Percentiles rank a stretch among this genome's conserved stretches.
phyloP scores from a whole-genome alignment of 2,329 filamentous ascomycete genomes.

The Trichoderma oligosporum region DNA sequence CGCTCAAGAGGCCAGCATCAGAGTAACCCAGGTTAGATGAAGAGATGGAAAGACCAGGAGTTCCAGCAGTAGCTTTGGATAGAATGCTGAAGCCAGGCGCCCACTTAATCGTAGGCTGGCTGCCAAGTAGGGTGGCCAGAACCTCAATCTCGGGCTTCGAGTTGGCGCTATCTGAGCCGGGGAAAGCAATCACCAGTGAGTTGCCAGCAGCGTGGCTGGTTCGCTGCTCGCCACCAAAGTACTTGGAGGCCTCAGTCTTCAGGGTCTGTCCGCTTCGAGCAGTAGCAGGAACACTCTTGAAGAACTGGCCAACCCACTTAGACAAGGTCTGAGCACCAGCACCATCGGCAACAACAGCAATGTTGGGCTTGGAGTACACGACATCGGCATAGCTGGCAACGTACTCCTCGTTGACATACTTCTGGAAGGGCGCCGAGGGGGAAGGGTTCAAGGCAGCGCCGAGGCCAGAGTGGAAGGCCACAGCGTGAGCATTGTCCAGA shows the following conservation, averaged over 20 bases:
- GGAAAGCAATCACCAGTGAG: constrained; percentile 86
- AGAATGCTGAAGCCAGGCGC: constrained; percentile 87
- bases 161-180: constrained; percentile 73
- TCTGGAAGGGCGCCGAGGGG: constrained; percentile 65
- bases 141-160: constrained; percentile 90
- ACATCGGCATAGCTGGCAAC: constrained; percentile 72
- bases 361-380: constrained; percentile 85
- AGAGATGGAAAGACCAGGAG: constrained; percentile 63
- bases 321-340: constrained; percentile 69
- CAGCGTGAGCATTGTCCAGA: constrained; percentile 76
- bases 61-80: constrained; percentile 67
- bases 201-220: constrained; percentile 74
- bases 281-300: constrained; percentile 63
- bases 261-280: constrained; percentile 50
- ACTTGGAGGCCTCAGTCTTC: constrained; percentile 67
- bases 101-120: constrained; percentile 92
- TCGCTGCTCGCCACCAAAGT: constrained; percentile 93
- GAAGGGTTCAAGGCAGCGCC: constrained; percentile 73
- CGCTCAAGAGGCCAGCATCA: constrained; percentile 83
- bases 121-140: constrained; percentile 83
- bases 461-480: constrained; percentile 92
- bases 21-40: constrained; percentile 85
- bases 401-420: constrained; percentile 74
- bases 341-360: constrained; percentile 88
- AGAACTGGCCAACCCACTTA: constrained; percentile 94